phyloP scores from a whole-genome alignment of 768 basidiomycete species.

The Paxillus ammoniavirescens region DNA sequence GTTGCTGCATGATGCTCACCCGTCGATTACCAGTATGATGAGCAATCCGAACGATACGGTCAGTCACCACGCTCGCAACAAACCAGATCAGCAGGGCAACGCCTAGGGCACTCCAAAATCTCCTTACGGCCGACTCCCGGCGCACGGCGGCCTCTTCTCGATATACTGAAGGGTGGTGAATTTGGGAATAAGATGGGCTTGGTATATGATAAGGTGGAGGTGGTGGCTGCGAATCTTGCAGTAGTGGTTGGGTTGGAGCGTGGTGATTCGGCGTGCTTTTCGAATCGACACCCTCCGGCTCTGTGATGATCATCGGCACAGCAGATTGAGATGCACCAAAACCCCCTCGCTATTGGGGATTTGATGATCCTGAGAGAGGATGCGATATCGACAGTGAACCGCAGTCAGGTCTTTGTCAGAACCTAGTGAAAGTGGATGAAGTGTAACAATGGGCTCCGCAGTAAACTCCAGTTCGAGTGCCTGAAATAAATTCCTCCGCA shows the following conservation, averaged over 20 bases:
- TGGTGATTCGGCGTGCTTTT: neutral
- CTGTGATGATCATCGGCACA: slow-evolving; percentile 3
- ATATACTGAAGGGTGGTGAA: neutral
- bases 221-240: neutral
- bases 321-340: neutral
- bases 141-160: neutral
- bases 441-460: no score
- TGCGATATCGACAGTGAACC: no score
- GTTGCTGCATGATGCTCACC: neutral
- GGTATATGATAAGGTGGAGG: slow-evolving; percentile 7
- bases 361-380: no score
- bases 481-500: no score
- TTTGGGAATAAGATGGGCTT: neutral
- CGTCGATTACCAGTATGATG: neutral
- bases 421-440: no score
- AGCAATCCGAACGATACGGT: neutral
- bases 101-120: slow-evolving; percentile 27
- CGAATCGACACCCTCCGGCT: neutral
- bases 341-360: no score
- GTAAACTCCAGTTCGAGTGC: no score
- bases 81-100: slow-evolving; percentile 26
- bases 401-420: no score
- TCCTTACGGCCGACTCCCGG: slow-evolving; percentile 4
- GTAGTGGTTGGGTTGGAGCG: neutral
- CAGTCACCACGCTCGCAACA: slow-evolving; percentile 1